These are phyloP conservation scores for Eutrema yunnanense DNA, from an alignment of 345 rosid genomes.

Conservation along the genomic window DNA sequence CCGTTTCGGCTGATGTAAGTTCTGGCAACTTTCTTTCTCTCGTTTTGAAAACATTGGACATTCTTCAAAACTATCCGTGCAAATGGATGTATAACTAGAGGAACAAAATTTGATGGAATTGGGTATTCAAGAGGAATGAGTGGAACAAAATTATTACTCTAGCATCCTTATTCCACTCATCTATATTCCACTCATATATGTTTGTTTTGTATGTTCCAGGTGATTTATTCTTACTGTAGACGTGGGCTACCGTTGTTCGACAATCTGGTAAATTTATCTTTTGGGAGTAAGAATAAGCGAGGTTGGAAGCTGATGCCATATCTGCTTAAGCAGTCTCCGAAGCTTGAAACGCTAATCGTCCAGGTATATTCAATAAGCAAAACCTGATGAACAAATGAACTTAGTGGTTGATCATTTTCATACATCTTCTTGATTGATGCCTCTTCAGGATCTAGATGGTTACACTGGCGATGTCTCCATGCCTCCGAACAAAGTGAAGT, in stretches of 20 bases:
- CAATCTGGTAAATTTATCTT: not conserved
- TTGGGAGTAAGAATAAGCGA: not conserved
- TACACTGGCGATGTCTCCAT: not conserved
- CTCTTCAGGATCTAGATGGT: not conserved
- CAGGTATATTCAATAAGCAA: not conserved
- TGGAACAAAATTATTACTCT: too few species aligned
- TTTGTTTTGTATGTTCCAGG: not conserved
- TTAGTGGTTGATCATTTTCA: not conserved
- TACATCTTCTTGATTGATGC: too few species aligned
- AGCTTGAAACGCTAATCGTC: constrained; percentile 5
- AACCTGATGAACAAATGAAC: too few species aligned
- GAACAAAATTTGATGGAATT: too few species aligned
- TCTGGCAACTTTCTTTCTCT: too few species aligned
- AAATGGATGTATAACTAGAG: too few species aligned
- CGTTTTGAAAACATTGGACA: not conserved
- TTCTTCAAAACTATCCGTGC: not conserved
- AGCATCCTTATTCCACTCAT: too few species aligned
- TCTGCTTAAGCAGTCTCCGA: constrained; percentile 7
- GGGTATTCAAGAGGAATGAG: too few species aligned
- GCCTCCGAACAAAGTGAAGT: not conserved
- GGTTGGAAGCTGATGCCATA: not conserved
- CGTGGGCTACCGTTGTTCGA: not conserved
- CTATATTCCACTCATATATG: not conserved
- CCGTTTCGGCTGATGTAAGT: not conserved
- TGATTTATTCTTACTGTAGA: not conserved